Evolutionary conservation across 768 basidiomycete species (phyloP).

Genomic region (Collybiopsis confluens): DNA sequence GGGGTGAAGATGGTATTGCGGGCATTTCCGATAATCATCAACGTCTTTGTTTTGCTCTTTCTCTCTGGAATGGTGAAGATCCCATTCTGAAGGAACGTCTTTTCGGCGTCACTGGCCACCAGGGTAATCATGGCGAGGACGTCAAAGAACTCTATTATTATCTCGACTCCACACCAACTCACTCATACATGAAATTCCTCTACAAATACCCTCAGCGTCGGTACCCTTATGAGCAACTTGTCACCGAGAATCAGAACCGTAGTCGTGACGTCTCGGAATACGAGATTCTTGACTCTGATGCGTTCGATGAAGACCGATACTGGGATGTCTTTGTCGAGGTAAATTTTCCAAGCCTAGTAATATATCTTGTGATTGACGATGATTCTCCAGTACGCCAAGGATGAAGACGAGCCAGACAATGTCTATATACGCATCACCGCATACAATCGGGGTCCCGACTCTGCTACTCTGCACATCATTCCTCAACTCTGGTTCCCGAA

Average conservation of each 20-base stretch:
- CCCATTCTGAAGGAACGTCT: conserved; percentile 94
- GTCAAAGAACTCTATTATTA: conserved; percentile 99
- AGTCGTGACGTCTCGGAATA: conserved; percentile 85
- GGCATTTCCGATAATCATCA: conserved; percentile 98
- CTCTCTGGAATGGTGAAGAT: conserved; percentile 94
- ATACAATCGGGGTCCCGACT: conserved; percentile 95
- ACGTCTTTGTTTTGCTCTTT: conserved; percentile 84
- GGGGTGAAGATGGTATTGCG: conserved; percentile 98
- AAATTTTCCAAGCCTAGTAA: conserved; percentile 19
- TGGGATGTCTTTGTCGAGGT: conserved; percentile 99
- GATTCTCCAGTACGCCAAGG: conserved; percentile 83
- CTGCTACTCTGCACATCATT: conserved; percentile 89
- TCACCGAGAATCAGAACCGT: conserved; percentile 77
- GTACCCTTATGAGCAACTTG: conserved; percentile 93
- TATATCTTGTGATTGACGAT: neutral
- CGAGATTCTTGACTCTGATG: conserved; percentile 90
- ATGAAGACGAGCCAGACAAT: conserved; percentile 84
- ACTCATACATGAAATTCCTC: conserved; percentile 99
- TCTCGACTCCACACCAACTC: conserved; percentile 96
- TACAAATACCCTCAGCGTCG: conserved; percentile 96
- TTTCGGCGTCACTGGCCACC: conserved; percentile 93
- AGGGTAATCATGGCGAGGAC: conserved; percentile 99
- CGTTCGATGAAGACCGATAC: conserved; percentile 88
- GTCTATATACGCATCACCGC: conserved; percentile 91
- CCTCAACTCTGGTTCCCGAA: conserved; percentile 98